Percentiles rank a stretch among this genome's conserved stretches.
phyloP scores from a whole-genome alignment of 1,284 basidiomycete species.

The Cutaneotrichosporon cutaneum region DNA sequence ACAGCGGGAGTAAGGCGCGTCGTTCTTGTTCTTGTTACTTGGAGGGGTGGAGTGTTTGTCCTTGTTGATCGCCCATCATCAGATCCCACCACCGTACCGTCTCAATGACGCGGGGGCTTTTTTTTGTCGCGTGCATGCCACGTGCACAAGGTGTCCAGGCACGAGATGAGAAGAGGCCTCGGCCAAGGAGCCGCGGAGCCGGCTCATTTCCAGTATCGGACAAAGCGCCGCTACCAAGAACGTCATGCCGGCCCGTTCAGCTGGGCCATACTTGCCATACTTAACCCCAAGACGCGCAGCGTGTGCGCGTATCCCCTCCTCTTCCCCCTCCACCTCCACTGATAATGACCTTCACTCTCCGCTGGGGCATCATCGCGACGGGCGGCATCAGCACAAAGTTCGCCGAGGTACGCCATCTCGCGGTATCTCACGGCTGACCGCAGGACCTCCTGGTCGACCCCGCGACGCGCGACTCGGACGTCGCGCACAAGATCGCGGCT shows the following conservation, averaged over 20 bases:
- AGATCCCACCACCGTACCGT: too few relatives aligned
- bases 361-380: conserved; percentile 55
- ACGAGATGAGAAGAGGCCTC: too few relatives aligned
- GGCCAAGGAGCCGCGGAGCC: too few relatives aligned
- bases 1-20: too few relatives aligned
- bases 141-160: too few relatives aligned
- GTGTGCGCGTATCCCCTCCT: not conserved
- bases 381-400: conserved; percentile 47
- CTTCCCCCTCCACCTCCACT: not conserved
- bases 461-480: conserved; percentile 62
- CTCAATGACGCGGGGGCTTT: conserved; percentile 1
- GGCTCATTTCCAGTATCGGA: not conserved
- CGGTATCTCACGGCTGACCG: conserved; percentile 22
- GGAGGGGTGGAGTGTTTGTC: too few relatives aligned
- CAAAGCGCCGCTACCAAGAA: not conserved
- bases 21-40: not conserved
- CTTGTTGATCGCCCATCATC: conserved; percentile 2
- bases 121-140: not conserved
- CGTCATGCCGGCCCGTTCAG: not conserved
- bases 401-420: conserved; percentile 31
- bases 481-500: conserved; percentile 71
- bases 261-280: not conserved
- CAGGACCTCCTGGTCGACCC: conserved; percentile 42
- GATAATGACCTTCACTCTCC: conserved; percentile 31
- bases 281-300: not conserved